Conservation (phyloP, 129 eudicot species). For the Arctium lappa region DNA sequence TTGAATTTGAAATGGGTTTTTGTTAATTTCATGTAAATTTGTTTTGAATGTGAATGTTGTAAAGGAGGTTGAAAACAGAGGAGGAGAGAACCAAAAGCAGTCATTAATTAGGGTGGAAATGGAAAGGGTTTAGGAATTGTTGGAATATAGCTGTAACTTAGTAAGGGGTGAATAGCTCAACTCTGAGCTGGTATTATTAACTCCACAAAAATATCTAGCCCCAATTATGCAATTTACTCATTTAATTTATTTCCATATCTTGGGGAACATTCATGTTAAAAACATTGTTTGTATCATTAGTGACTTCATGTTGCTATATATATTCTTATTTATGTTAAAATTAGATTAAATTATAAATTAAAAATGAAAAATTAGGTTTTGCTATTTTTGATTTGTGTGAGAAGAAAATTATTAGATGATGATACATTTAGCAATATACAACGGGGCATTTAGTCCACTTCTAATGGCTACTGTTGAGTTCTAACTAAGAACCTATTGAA, state of each 20-base stretch:
- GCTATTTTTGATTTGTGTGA: no score
- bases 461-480: no score
- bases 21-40: neutral
- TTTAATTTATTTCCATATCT: neutral
- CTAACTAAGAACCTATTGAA: no score
- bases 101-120: neutral
- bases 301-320: no score
- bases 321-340: no score
- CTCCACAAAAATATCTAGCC: constrained; percentile 13
- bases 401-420: no score
- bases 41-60: neutral
- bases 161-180: constrained; percentile 11
- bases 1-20: neutral
- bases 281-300: neutral
- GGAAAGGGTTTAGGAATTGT: constrained; percentile 1
- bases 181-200: constrained; percentile 15
- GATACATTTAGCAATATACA: no score
- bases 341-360: no score
- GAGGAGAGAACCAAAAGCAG: neutral
- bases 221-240: constrained; percentile 3
- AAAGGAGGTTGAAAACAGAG: neutral
- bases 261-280: neutral
- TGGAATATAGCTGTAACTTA: constrained; percentile 27
- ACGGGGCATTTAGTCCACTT: no score
- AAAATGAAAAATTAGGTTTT: no score